Base-by-base conservation (phyloP, 192 early-diverging fungal genomes). In the Podila epigama region DNA sequence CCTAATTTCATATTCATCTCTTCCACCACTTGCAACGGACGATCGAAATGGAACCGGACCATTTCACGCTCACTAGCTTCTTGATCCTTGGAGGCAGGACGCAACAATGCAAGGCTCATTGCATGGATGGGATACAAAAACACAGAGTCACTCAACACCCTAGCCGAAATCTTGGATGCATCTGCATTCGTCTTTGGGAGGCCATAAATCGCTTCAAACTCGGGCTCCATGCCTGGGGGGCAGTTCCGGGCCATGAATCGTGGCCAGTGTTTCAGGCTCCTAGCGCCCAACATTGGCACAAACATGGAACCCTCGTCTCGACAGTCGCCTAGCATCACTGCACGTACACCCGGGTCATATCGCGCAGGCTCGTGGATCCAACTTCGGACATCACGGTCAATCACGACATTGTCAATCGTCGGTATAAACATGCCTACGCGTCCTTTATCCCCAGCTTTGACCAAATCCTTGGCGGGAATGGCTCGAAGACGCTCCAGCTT, bases 321-420 rank as follows among this genome's bases (percentile, higher is more conserved):
- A 20, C 73, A 77, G 52, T 63, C 66, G 4, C 73, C 73, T 12
- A 77, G 11, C 73, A 77, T 68, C n/a, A 68, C 73, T 4, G 66
- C 42, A 22, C 68, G 67, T 28, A 77, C 12, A 1, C 56, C 56
- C 4, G 73, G 65, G 18, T 77, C 73, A 16, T 77, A 77, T 34
- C 60, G 27, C 4, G 73, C 8, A 11, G 61, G 55, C 29, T 77
- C 73, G 22, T 77, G 73, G 15, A 51, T 33, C 66, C 73, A 60
- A 1, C 36, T 54, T 27, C 73, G 65, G 11, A 37, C 36, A 37
- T 77, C 73, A 20, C 56, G 32, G 12, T 77, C 27, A 22, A 77
- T 61, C 37, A 77, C 32, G 12, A 77, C 51, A 22, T 48, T 48
- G 25, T 77, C 73, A 18, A 77, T 77, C 4, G 66, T 68, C 0